These are phyloP conservation scores for Sphaerulina vaccinii DNA, from an alignment of 2,329 filamentous ascomycete species.

Conservation along the genomic window DNA sequence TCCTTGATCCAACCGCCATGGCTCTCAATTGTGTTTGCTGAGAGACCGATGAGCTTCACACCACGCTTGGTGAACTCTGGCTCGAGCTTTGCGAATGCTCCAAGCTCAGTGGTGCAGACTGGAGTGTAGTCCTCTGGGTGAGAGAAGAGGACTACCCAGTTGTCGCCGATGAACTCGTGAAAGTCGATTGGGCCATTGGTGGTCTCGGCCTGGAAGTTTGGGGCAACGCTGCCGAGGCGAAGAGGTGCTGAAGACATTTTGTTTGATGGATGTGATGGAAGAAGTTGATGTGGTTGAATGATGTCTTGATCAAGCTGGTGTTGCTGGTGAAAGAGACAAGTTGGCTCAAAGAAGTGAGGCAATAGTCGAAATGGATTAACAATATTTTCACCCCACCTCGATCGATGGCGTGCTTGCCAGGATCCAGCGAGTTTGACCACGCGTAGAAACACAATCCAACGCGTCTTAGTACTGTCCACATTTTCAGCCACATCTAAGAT, in stretches of 20 bases:
- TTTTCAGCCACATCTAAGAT: too few species aligned
- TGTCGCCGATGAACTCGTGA: slow-evolving; percentile 69
- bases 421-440: neutral
- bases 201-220: slow-evolving; percentile 68
- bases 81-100: slow-evolving; percentile 63
- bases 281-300: slow-evolving; percentile 24
- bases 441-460: neutral
- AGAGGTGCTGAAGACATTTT: slow-evolving; percentile 42
- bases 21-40: slow-evolving; percentile 52
- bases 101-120: slow-evolving; percentile 63
- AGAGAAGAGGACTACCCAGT: slow-evolving; percentile 69
- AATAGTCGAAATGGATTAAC: slow-evolving; percentile 3
- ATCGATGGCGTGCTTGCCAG: too few species aligned
- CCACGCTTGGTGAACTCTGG: slow-evolving; percentile 62
- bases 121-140: slow-evolving; percentile 64
- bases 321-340: neutral
- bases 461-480: too few species aligned
- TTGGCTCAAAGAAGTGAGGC: slow-evolving; percentile 4
- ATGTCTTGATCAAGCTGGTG: neutral
- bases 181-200: slow-evolving; percentile 67
- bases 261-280: neutral
- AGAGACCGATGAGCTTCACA: slow-evolving; percentile 61
- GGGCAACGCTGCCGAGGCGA: slow-evolving; percentile 65
- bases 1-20: slow-evolving; percentile 54
- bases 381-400: slow-evolving; percentile 9